Conservation (phyloP, 140 eudicot species). For the Erigeron philadelphicus region DNA sequence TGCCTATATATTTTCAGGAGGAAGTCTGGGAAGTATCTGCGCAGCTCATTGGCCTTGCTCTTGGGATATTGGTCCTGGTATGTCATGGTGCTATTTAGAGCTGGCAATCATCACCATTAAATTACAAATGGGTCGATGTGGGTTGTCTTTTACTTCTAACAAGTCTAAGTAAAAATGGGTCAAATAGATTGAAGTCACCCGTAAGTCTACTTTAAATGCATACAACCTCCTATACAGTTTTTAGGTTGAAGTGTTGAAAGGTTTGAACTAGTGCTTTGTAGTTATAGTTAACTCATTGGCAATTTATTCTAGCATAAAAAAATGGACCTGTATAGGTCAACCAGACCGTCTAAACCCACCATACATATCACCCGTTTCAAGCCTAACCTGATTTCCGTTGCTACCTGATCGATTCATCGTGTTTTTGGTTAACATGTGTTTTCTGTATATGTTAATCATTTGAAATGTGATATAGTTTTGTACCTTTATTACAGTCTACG, state of each 20-base stretch:
- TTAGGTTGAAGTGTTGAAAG: not conserved
- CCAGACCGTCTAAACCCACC: not conserved
- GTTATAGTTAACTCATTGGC: not conserved
- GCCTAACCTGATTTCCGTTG: not conserved
- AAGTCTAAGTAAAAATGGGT: not conserved
- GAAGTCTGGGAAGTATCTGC: constrained; percentile 99
- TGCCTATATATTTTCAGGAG: constrained; percentile 48
- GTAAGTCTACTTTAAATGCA: not conserved
- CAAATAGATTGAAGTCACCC: not conserved
- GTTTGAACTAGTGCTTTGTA: not conserved
- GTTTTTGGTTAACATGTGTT: not conserved
- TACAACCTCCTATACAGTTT: not conserved
- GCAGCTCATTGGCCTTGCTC: constrained; percentile 82
- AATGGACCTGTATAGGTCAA: not conserved
- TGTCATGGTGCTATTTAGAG: not conserved
- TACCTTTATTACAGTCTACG: constrained; percentile 52
- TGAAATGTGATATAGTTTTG: constrained; percentile 7
- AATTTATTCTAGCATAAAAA: not conserved
- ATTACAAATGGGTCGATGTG: not conserved
- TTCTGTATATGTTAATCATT: not conserved
- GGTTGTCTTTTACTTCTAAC: not conserved
- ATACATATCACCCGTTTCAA: not conserved
- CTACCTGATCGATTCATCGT: not conserved
- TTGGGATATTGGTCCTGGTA: constrained; percentile 82
- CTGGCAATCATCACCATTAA: not conserved